Evolutionary conservation across 257 asterid species (phyloP), one percentile per base, ranked within the genome.

Genomic region (Echium plantagineum): DNA sequence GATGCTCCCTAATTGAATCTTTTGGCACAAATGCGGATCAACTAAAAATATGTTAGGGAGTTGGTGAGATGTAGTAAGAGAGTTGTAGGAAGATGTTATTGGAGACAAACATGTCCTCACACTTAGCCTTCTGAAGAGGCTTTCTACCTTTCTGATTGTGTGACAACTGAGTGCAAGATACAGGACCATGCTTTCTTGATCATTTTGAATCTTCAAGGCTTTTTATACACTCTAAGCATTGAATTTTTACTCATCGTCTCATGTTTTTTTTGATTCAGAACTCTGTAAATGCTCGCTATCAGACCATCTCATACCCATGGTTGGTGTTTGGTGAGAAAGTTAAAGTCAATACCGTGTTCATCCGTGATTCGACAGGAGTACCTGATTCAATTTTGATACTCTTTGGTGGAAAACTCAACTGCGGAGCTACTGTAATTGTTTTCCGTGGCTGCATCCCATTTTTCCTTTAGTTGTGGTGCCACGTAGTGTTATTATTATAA

Each of bases 351-450:
- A 75, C 90, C 2, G 97, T 91, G 59, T 91, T 85, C 74, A 75
- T 88, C 77, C 96, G 98, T 21, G 98, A 91, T 78, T 91, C 97
- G 5, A 85, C 98, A 67, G 98, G 98, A 70, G 94, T 91, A 69
- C 86, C 98, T 55, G 98, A 91, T 85, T 91, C 98, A 17, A 80
- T 84, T 71, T 78, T 91, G 87, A 86, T 91, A 79, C 94, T 91
- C 47, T 91, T 91, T 71, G 98, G 98, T 69, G 95, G 98, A 73
- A 65, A 73, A 66, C 82, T 91, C 35, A 78, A 59, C 67, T 22
- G 69, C 56, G 93, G 95, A 55, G 66, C 83, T 52, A 68, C 21
- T 97, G 98, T 91, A 91, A 66, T 17, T 67, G 63, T 68, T 54
- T 61, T 67, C 56, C 48, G 15, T 15, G 51, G 49, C 35, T 19